These are phyloP conservation scores for Trichosporon faecale DNA, from an alignment of 1,284 basidiomycete species.

Conservation along the genomic window DNA sequence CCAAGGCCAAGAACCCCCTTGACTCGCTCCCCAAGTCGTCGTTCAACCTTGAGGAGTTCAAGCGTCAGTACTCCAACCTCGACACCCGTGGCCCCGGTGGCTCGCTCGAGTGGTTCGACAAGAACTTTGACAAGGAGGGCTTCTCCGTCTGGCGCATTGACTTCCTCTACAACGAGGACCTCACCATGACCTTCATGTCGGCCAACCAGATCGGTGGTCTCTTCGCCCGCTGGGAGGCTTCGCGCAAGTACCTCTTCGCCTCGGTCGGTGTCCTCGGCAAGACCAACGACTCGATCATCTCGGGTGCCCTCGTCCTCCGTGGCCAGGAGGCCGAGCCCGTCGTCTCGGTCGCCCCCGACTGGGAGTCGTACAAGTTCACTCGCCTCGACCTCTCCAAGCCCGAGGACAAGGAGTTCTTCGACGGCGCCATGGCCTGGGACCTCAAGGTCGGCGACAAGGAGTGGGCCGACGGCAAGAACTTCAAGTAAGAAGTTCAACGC, in stretches of 20 bases:
- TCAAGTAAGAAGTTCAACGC: constrained; percentile 43
- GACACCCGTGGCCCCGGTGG: constrained; percentile 86
- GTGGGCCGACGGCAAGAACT: constrained; percentile 62
- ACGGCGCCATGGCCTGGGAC: constrained; percentile 86
- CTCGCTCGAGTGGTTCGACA: constrained; percentile 70
- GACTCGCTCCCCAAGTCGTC: constrained; percentile 85
- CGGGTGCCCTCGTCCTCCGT: constrained; percentile 76
- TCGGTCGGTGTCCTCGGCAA: constrained; percentile 86
- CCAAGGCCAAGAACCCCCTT: constrained; percentile 89
- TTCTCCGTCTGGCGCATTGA: constrained; percentile 83
- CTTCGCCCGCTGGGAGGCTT: constrained; percentile 92
- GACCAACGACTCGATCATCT: constrained; percentile 70
- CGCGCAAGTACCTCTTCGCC: constrained; percentile 91
- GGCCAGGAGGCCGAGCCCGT: constrained; percentile 66
- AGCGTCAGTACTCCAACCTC: constrained; percentile 95
- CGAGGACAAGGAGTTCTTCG: constrained; percentile 81
- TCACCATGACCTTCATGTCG: constrained; percentile 90
- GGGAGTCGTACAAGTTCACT: constrained; percentile 79
- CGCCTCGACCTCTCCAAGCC: constrained; percentile 61
- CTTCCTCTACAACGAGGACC: constrained; percentile 94
- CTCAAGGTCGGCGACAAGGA: constrained; percentile 76
- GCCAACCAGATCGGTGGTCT: constrained; percentile 78
- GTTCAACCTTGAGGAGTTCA: constrained; percentile 97
- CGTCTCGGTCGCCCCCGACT: constrained; percentile 80
- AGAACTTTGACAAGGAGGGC: constrained; percentile 85